phyloP scores from a whole-genome alignment of 2,329 filamentous ascomycete species.

The Aspergillus niger region DNA sequence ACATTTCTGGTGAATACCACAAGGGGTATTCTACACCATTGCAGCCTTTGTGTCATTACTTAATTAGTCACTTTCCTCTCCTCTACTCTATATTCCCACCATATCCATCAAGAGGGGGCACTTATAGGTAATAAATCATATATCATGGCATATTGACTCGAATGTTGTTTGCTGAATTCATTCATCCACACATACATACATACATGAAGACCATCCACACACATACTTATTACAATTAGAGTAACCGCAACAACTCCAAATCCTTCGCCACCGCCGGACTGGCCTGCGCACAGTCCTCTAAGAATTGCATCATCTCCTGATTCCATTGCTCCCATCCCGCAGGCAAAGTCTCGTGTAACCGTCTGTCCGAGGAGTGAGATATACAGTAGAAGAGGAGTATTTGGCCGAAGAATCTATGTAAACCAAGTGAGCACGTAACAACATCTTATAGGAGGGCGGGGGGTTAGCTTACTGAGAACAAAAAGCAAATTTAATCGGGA shows the following conservation, averaged over 20 bases:
- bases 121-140: too few species aligned
- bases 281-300: constrained; percentile 40
- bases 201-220: neutral
- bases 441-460: too few species aligned
- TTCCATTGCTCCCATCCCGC: constrained; percentile 46
- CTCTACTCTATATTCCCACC: too few species aligned
- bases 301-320: constrained; percentile 43
- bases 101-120: too few species aligned
- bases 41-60: too few species aligned
- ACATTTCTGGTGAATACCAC: too few species aligned
- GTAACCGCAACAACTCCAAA: constrained; percentile 38
- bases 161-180: too few species aligned
- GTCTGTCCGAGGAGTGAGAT: constrained; percentile 38
- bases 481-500: constrained; percentile 46
- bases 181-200: too few species aligned
- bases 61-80: too few species aligned
- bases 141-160: too few species aligned
- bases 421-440: neutral
- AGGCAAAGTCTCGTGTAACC: constrained; percentile 39
- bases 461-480: constrained; percentile 38
- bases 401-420: constrained; percentile 44
- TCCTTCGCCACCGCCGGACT: constrained; percentile 45
- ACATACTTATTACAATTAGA: constrained; percentile 23
- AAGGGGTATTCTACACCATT: too few species aligned
- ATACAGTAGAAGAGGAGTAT: constrained; percentile 47